These are phyloP conservation scores for Apophysomyces sp. DNA, from an alignment of 371 early-diverging fungal genomes.

Conservation along the genomic window DNA sequence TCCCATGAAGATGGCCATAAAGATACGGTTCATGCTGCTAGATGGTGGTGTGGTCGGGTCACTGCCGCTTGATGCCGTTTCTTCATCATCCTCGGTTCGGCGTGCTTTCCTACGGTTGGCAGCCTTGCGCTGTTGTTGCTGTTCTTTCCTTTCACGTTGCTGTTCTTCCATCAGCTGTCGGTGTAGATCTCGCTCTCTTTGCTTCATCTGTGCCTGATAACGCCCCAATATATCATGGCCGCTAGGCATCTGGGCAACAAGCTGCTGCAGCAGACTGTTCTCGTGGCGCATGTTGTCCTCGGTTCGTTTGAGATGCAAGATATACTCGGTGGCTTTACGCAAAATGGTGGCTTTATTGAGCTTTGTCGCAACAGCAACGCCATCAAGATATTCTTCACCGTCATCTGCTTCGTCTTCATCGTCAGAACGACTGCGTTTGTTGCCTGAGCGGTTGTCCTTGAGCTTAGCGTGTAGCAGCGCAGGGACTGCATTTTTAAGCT, in stretches of 20 bases:
- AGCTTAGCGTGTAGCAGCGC: slow-evolving; percentile 69
- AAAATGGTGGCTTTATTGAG: slow-evolving; percentile 90
- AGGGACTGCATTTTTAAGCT: slow-evolving; percentile 83
- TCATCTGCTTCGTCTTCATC: slow-evolving; percentile 60
- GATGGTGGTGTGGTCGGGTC: slow-evolving; percentile 31
- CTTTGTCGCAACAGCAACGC: slow-evolving; percentile 72
- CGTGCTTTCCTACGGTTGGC: slow-evolving; percentile 1
- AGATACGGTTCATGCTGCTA: slow-evolving; percentile 28
- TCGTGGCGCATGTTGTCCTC: slow-evolving; percentile 58
- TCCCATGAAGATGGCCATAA: slow-evolving; percentile 47
- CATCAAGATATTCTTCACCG: slow-evolving; percentile 65
- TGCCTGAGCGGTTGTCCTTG: slow-evolving; percentile 35
- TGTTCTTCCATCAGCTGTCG: slow-evolving; percentile 25
- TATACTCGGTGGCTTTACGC: slow-evolving; percentile 88
- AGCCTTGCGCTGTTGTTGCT: slow-evolving; percentile 26
- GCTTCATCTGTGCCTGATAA: slow-evolving; percentile 34
- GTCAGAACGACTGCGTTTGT: slow-evolving; percentile 34
- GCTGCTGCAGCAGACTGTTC: slow-evolving; percentile 48
- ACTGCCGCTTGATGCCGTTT: slow-evolving; percentile 25
- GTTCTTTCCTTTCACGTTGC: slow-evolving; percentile 23
- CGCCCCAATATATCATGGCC: slow-evolving; percentile 43
- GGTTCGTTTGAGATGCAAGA: slow-evolving; percentile 67
- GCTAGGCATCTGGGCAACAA: slow-evolving; percentile 57
- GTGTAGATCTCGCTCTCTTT: slow-evolving; percentile 31
- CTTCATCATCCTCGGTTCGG: slow-evolving; percentile 24